phyloP scores from a whole-genome alignment of 2,329 filamentous ascomycete genomes.

The Purpureocillium lavendulum region DNA sequence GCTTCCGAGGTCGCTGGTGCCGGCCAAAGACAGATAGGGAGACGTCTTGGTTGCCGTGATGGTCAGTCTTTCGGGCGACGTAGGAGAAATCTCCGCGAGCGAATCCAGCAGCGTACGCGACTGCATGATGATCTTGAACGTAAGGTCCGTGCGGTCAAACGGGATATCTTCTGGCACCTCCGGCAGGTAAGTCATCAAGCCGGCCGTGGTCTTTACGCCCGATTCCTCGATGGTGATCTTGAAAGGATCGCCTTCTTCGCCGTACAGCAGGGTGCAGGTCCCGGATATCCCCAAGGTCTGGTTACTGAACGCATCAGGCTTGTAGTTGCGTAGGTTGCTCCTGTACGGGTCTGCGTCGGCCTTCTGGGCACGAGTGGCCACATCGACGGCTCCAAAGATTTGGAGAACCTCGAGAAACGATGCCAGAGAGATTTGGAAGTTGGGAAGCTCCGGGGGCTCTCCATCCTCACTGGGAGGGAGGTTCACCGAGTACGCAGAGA shows the following conservation, averaged over 20 bases:
- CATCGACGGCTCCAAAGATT: conserved; percentile 83
- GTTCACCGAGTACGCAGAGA: conserved; percentile 74
- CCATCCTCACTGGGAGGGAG: conserved; percentile 28
- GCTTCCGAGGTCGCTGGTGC: conserved; percentile 45
- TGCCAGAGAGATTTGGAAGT: conserved; percentile 79
- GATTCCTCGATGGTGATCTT: conserved; percentile 80
- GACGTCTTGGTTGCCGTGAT: conserved; percentile 55
- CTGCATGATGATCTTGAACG: conserved; percentile 93
- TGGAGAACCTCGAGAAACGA: conserved; percentile 90
- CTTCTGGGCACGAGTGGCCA: conserved; percentile 48
- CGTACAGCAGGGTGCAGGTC: conserved; percentile 77
- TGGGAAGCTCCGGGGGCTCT: conserved; percentile 41
- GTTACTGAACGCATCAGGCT: conserved; percentile 71
- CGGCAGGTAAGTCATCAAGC: conserved; percentile 79
- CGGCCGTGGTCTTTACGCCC: conserved; percentile 81
- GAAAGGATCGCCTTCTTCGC: conserved; percentile 65
- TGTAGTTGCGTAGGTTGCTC: conserved; percentile 53
- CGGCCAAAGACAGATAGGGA: conserved; percentile 70
- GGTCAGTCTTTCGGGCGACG: conserved; percentile 64
- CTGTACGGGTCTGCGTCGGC: conserved; percentile 52
- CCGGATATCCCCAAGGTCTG: conserved; percentile 77
- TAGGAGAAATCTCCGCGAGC: conserved; percentile 59
- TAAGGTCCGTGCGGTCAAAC: conserved; percentile 69
- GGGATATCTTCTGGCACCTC: conserved; percentile 74
- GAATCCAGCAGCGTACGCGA: conserved; percentile 64